Evolutionary conservation across 2,329 filamentous ascomycete genomes (phyloP), one percentile per base, ranked within the genome.

Genomic region (Pyrenophora seminiperda): DNA sequence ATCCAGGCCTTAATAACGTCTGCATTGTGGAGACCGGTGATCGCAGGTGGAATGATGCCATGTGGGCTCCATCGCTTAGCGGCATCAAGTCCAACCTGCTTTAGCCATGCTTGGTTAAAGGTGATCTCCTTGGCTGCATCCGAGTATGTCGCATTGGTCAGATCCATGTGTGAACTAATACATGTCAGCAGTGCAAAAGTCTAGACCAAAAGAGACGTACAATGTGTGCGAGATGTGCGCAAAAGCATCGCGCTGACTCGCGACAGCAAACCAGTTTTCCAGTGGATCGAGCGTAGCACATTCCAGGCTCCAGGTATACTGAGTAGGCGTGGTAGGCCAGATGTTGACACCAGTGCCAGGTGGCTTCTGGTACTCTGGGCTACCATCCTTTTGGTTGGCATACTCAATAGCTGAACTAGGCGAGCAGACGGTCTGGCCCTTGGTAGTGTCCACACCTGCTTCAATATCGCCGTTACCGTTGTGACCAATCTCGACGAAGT

Each of bases 1-100:
- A 75, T 74, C 82, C 82, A 86, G 5, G 81, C 83, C 43, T 72
- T 71, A 38, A 86, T 78, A 9, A 78, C 83, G 66, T 86, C 83
- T n/a, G 81, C 83, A 57, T 86, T 86, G 72, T 85, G 81, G 19
- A 86, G 65, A 40, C 83, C 83, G 1, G 83, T 86, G 53, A 86
- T 86, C 29, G 82, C 83, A 1, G 83, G 83, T 2, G 83, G 83
- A 50, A 86, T 83, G 43, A 86, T 76, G 22, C 83, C 83, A 31
- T 78, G 76, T 2, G 71, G 54, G 19, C 81, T 84, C 65, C 78
- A 85, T 34, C 74, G 73, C 14, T 62, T 65, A 11, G 77, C 77
- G 17, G 68, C 55, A 48, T 74, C 72, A 47, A 85, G 72, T 10
- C 81, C 80, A 7, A 79, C 74, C 58, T 83, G 78, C 52, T 76